These are phyloP conservation scores for Globisporangium abappressorium DNA, from an alignment of 352 stramenopile species.

Conservation along the genomic window DNA sequence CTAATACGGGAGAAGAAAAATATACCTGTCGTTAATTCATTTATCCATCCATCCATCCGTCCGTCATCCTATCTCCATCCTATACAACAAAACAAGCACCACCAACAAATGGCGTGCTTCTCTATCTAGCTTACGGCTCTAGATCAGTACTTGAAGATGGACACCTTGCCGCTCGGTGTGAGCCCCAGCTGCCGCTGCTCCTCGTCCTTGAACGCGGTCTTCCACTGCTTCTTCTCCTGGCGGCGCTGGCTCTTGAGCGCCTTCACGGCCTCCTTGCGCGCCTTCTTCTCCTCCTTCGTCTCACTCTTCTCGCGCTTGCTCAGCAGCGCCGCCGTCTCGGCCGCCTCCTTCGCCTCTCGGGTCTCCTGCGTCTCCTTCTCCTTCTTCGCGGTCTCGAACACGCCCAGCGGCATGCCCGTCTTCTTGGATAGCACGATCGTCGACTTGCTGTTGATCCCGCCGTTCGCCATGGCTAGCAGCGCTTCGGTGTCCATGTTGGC, in stretches of 20 bases:
- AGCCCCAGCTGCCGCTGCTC: conserved; percentile 73
- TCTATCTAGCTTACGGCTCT: too few species aligned
- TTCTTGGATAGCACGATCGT: conserved; percentile 93
- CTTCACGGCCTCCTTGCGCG: conserved; percentile 91
- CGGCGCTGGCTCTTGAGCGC: conserved; percentile 87
- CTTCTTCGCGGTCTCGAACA: conserved; percentile 60
- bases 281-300: conserved; percentile 91
- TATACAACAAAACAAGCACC: too few species aligned
- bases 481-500: conserved; percentile 18
- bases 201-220: conserved; percentile 92
- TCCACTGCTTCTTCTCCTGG: conserved; percentile 95
- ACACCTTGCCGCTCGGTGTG: conserved; percentile 59
- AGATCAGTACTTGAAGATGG: conserved; percentile 71
- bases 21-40: too few species aligned
- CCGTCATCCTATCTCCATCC: too few species aligned
- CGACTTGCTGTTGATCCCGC: conserved; percentile 25
- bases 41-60: too few species aligned
- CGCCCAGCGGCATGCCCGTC: conserved; percentile 93
- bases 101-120: too few species aligned
- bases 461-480: conserved; percentile 19
- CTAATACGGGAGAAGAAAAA: too few species aligned
- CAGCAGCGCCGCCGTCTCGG: conserved; percentile 14
- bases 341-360: conserved; percentile 12
- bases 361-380: conserved; percentile 19
- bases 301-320: conserved; percentile 68